phyloP scores from a whole-genome alignment of 768 basidiomycete genomes.

The Trametes meyenii region DNA sequence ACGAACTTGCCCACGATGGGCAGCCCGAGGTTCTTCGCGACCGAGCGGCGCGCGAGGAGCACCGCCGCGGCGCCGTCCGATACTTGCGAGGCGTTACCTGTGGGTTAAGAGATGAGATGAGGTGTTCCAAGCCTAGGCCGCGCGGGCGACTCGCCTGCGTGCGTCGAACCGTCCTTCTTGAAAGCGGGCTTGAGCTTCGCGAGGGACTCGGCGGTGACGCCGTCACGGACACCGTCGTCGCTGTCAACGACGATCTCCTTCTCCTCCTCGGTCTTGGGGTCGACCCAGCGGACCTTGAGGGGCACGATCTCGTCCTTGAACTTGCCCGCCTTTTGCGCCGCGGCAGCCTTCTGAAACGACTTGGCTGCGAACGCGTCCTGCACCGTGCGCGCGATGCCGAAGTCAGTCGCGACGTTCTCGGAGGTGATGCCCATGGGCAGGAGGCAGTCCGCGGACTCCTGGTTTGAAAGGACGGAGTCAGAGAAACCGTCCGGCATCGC shows the following conservation, averaged over 20 bases:
- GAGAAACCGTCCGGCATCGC: slow-evolving; percentile 62
- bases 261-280: slow-evolving; percentile 75
- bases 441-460: slow-evolving; percentile 79
- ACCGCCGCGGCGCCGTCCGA: slow-evolving; percentile 94
- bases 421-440: slow-evolving; percentile 93
- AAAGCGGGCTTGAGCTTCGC: slow-evolving; percentile 88
- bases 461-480: slow-evolving; percentile 62
- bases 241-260: slow-evolving; percentile 68
- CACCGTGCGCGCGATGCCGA: slow-evolving; percentile 66
- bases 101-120: neutral
- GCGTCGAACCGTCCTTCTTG: slow-evolving; percentile 70
- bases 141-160: slow-evolving; percentile 63
- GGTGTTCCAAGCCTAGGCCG: neutral
- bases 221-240: slow-evolving; percentile 88
- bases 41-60: slow-evolving; percentile 75
- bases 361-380: slow-evolving; percentile 86
- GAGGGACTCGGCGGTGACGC: slow-evolving; percentile 78
- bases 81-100: slow-evolving; percentile 84
- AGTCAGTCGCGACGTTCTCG: slow-evolving; percentile 88
- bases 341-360: slow-evolving; percentile 84
- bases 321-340: slow-evolving; percentile 77
- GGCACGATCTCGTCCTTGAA: slow-evolving; percentile 87
- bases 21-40: slow-evolving; percentile 82
- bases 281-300: slow-evolving; percentile 66
- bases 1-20: slow-evolving; percentile 88